A percentile compares a stretch with the other conserved stretches of the same genome.
These are phyloP conservation scores for Trametes hirsuta DNA, from an alignment of 1,284 basidiomycete species.

Conservation along the genomic window DNA sequence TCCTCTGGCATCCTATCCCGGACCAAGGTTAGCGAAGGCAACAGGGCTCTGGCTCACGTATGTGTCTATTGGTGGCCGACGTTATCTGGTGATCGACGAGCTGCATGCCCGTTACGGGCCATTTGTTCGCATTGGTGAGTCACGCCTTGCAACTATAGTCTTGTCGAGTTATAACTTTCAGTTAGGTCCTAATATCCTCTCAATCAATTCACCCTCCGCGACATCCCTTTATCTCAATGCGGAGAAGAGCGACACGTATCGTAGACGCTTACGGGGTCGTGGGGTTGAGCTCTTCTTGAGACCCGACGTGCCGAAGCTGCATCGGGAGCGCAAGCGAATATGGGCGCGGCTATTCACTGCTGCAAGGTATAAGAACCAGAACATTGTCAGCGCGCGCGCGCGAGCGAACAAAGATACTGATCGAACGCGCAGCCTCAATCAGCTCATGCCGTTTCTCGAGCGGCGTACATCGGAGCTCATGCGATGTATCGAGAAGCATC, in stretches of 20 bases:
- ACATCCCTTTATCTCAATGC: not conserved
- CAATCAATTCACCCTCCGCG: not conserved
- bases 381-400: not conserved
- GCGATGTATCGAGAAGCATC: too few species aligned
- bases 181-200: not conserved
- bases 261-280: not conserved
- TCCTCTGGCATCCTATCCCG: too few species aligned
- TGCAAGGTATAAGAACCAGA: not conserved
- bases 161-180: not conserved
- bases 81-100: not conserved
- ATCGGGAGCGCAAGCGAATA: constrained; percentile 1
- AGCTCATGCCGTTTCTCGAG: too few species aligned
- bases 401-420: too few species aligned
- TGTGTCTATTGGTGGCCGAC: not conserved
- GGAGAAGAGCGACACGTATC: constrained; percentile 6
- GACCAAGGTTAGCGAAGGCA: too few species aligned
- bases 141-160: not conserved
- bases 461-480: too few species aligned
- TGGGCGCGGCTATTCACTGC: constrained; percentile 1
- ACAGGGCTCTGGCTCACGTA: too few species aligned
- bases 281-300: constrained; percentile 1
- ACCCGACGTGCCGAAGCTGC: not conserved
- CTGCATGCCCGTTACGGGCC: constrained; percentile 1
- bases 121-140: constrained; percentile 5
- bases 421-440: too few species aligned